These are phyloP conservation scores for Croton setiger DNA, from an alignment of 441 rosid genomes.

Conservation along the genomic window DNA sequence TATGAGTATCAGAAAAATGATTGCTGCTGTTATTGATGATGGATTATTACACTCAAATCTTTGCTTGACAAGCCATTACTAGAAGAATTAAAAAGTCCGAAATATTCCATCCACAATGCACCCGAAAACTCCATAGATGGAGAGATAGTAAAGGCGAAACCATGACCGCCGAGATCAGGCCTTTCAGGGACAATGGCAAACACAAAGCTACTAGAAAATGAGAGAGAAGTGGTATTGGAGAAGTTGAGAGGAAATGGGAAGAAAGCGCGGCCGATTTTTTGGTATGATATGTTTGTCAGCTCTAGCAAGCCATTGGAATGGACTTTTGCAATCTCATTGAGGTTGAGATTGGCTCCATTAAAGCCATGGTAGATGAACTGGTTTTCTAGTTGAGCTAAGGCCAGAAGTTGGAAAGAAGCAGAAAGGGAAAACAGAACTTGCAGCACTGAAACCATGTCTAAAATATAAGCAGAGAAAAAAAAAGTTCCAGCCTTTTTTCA, in stretches of 20 bases:
- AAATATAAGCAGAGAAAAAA: too few species aligned
- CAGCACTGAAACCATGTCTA: neutral
- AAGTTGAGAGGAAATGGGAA: constrained; percentile 22
- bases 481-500: too few species aligned
- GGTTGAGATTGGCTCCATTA: constrained; percentile 23
- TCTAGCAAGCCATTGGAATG: constrained; percentile 33
- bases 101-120: neutral
- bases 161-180: constrained; percentile 36
- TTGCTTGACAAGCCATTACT: constrained; percentile 21
- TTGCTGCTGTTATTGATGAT: constrained; percentile 12
- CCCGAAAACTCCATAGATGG: neutral
- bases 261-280: constrained; percentile 24
- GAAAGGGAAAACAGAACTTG: constrained; percentile 8
- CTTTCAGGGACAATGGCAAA: constrained; percentile 20
- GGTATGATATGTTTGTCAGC: constrained; percentile 37
- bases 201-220: constrained; percentile 29
- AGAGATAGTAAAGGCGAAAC: constrained; percentile 3
- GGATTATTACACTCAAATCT: too few species aligned
- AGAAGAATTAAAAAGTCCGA: neutral
- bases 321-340: constrained; percentile 34
- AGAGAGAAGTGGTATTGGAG: constrained; percentile 5
- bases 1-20: constrained; percentile 8
- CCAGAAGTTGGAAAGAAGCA: constrained; percentile 8
- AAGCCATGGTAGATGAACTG: constrained; percentile 42
- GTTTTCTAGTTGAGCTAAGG: constrained; percentile 16